These are phyloP conservation scores for Trichoderma sp. DNA, from an alignment of 2,329 filamentous ascomycete genomes.

Conservation along the genomic window DNA sequence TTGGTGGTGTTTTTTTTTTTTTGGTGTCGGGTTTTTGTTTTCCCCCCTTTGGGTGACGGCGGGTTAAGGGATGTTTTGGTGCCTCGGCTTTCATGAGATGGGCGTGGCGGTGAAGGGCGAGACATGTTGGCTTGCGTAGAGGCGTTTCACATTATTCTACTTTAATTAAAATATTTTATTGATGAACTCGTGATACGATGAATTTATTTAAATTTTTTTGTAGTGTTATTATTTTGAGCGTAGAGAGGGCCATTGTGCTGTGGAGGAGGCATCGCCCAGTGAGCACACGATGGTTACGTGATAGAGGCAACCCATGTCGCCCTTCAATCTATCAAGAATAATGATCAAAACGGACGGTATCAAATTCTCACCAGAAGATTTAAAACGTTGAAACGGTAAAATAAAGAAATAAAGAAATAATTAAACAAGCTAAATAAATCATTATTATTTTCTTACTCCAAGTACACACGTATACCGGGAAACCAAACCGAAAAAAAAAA, in stretches of 20 bases:
- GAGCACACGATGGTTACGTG: background rate
- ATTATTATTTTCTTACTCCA: background rate
- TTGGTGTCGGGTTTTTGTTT: background rate
- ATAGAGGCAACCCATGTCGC: background rate
- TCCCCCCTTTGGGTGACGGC: background rate
- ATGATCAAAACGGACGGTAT: background rate
- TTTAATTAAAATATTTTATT: background rate
- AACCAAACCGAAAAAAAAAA: background rate
- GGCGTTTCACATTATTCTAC: background rate
- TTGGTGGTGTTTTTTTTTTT: background rate
- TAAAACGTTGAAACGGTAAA: background rate
- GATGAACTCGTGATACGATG: background rate
- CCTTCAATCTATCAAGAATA: background rate
- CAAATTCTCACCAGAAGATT: background rate
- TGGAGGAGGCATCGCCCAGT: background rate
- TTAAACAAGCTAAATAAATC: background rate
- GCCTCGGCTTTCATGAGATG: background rate
- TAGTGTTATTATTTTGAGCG: background rate
- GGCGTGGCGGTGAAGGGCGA: slow-evolving; percentile 7
- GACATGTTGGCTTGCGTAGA: background rate
- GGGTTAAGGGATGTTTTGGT: background rate
- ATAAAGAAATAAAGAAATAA: background rate
- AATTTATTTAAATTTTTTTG: background rate
- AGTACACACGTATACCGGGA: background rate
- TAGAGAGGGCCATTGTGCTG: background rate